Conservation (phyloP, 805 yeast genomes). For the Brettanomyces anomalus region DNA sequence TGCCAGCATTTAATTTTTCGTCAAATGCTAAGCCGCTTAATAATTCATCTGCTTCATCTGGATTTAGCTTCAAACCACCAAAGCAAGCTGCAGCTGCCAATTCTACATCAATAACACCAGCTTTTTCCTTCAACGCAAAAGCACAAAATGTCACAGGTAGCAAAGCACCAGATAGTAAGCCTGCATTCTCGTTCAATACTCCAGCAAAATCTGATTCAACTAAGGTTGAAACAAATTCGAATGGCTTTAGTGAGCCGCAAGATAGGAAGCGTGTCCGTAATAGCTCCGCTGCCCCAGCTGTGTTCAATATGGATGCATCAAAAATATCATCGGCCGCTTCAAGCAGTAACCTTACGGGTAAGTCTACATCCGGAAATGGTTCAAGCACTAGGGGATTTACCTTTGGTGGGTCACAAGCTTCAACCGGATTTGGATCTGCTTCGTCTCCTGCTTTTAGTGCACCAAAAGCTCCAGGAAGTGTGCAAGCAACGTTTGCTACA, state of each 20-base stretch:
- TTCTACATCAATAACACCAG: neutral
- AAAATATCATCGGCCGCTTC: slow-evolving; percentile 2
- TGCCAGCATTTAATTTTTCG: slow-evolving; percentile 3
- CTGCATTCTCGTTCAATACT: neutral
- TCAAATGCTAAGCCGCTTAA: slow-evolving; percentile 1
- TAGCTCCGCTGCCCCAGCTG: slow-evolving; percentile 1
- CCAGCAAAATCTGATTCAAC: neutral
- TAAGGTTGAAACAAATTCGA: no score
- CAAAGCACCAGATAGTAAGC: neutral
- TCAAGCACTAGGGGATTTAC: no score
- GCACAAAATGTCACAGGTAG: neutral
- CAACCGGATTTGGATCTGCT: neutral
- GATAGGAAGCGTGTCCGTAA: neutral
- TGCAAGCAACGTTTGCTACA: neutral
- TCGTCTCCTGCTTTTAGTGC: no score
- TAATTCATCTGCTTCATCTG: neutral
- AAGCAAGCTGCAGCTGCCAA: neutral
- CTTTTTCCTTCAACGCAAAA: neutral
- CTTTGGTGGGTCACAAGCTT: neutral
- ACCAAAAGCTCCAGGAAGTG: neutral
- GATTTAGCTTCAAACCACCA: neutral
- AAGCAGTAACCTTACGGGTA: neutral
- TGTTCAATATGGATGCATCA: slow-evolving; percentile 2
- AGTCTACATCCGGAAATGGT: neutral
- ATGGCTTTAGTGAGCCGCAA: neutral